phyloP scores from a whole-genome alignment of 2,329 filamentous ascomycete species.

The Blastomyces gilchristii region DNA sequence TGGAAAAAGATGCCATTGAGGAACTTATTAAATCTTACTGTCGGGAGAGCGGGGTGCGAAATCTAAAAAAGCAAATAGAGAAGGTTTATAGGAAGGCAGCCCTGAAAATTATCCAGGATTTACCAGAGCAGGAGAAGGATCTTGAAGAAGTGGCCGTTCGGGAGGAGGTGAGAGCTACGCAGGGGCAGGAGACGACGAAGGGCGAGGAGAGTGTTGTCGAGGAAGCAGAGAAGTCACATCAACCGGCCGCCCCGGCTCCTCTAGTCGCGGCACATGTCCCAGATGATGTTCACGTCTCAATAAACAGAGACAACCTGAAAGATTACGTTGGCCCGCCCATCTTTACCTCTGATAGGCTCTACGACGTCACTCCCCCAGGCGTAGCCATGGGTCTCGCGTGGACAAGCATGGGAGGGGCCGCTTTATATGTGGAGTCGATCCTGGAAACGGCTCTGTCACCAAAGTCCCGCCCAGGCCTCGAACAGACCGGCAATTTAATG shows the following conservation, averaged over 20 bases:
- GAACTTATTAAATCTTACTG: constrained; percentile 98
- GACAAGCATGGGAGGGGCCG: constrained; percentile 94
- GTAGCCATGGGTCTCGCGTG: constrained; percentile 97
- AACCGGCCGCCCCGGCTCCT: constrained; percentile 6
- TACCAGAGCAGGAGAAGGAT: constrained; percentile 14
- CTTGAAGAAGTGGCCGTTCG: constrained; percentile 72
- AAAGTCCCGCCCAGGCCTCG: constrained; percentile 64
- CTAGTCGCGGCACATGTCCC: constrained; percentile 61
- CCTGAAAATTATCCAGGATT: constrained; percentile 78
- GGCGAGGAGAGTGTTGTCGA: constrained; percentile 3
- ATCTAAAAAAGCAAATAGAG: constrained; percentile 98
- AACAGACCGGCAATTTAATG: constrained; percentile 91
- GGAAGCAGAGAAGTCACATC: constrained; percentile 13
- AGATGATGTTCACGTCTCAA: constrained; percentile 73
- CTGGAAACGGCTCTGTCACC: constrained; percentile 70
- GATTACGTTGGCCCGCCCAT: constrained; percentile 95
- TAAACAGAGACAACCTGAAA: constrained; percentile 80
- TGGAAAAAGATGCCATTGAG: constrained; percentile 78
- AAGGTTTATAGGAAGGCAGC: constrained; percentile 98
- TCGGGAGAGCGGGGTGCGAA: constrained; percentile 90
- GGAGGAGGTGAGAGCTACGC: constrained; percentile 70
- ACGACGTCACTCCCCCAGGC: constrained; percentile 84
- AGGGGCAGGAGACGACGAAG: constrained; percentile 45
- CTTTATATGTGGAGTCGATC: constrained; percentile 95
- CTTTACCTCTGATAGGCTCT: constrained; percentile 90